Percentiles rank a stretch among this genome's conserved stretches.
Evolutionary conservation across 805 yeast species (phyloP).

Genomic region (Cyberlindnera misumaiensis): DNA sequence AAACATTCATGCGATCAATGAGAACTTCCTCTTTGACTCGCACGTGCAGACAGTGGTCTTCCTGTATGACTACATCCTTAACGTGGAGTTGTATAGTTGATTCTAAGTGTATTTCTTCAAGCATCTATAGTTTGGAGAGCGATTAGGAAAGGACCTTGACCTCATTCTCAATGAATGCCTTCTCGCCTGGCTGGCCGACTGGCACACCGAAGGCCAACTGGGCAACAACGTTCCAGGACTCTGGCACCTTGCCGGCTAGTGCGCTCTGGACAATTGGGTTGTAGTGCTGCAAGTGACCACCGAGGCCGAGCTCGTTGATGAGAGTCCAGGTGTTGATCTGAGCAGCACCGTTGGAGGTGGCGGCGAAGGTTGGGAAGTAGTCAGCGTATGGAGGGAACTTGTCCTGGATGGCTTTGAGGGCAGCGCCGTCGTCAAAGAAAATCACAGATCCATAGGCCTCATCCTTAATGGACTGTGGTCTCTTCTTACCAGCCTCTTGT

Average conservation of each 20-base stretch:
- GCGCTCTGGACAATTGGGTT: slow-evolving; percentile 37
- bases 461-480: slow-evolving; percentile 36
- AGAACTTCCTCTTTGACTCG: slow-evolving; percentile 40
- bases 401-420: slow-evolving; percentile 34
- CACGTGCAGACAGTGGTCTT: slow-evolving; percentile 49
- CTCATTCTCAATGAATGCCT: slow-evolving; percentile 34
- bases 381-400: slow-evolving; percentile 37
- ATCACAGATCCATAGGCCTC: slow-evolving; percentile 44
- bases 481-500: slow-evolving; percentile 31
- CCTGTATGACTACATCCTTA: slow-evolving; percentile 41
- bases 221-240: slow-evolving; percentile 38
- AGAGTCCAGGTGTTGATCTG: slow-evolving; percentile 46
- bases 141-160: slow-evolving; percentile 28
- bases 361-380: slow-evolving; percentile 42
- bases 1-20: slow-evolving; percentile 52
- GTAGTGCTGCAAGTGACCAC: slow-evolving; percentile 49
- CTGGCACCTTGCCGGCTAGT: slow-evolving; percentile 35
- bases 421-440: slow-evolving; percentile 38
- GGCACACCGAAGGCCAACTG: slow-evolving; percentile 47
- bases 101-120: no score
- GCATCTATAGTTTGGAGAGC: not conserved
- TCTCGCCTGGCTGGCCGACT: slow-evolving; percentile 30
- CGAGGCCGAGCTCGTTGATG: slow-evolving; percentile 36
- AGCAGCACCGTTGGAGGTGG: slow-evolving; percentile 42
- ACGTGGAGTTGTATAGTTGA: slow-evolving; percentile 27